Conservation (phyloP, 2,329 filamentous ascomycete genomes). For the Emericellopsis cladophorae region DNA sequence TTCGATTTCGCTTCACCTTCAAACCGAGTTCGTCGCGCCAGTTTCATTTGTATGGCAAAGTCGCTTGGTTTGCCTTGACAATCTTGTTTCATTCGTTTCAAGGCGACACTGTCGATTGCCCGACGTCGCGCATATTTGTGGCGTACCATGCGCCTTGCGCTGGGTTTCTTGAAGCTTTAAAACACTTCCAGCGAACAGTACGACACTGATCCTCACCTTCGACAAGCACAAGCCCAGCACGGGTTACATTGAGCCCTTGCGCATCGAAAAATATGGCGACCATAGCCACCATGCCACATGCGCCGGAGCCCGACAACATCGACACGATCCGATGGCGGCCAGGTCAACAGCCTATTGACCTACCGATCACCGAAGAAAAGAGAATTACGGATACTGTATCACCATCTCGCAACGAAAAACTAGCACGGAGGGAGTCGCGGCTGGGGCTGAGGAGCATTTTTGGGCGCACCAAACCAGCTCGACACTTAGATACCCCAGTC, state of each 20-base stretch:
- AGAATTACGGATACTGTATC: not conserved
- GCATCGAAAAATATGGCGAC: not conserved
- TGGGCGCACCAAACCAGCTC: conserved; percentile 23
- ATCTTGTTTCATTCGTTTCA: not conserved
- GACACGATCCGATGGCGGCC: not conserved
- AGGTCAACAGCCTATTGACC: conserved; percentile 4
- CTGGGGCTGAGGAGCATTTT: conserved; percentile 36
- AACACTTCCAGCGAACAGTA: too few species aligned
- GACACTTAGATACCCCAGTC: too few species aligned
- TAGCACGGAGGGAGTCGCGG: conserved; percentile 29
- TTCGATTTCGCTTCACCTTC: not conserved
- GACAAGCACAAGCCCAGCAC: not conserved
- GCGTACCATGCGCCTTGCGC: not conserved
- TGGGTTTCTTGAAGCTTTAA: not conserved
- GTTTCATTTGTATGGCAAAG: too few species aligned
- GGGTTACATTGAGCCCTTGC: too few species aligned
- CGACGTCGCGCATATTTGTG: not conserved
- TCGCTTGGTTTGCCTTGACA: too few species aligned
- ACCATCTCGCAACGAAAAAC: conserved; percentile 13
- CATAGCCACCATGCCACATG: not conserved
- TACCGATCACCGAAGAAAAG: conserved; percentile 1
- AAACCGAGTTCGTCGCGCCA: too few species aligned
- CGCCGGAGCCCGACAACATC: not conserved
- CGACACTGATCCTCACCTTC: not conserved
- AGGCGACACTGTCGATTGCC: not conserved